A percentile compares a stretch with the other conserved stretches of the same genome.
These are phyloP conservation scores for Penicillium diatomitis DNA, from an alignment of 495 filamentous ascomycete genomes.

Conservation along the genomic window DNA sequence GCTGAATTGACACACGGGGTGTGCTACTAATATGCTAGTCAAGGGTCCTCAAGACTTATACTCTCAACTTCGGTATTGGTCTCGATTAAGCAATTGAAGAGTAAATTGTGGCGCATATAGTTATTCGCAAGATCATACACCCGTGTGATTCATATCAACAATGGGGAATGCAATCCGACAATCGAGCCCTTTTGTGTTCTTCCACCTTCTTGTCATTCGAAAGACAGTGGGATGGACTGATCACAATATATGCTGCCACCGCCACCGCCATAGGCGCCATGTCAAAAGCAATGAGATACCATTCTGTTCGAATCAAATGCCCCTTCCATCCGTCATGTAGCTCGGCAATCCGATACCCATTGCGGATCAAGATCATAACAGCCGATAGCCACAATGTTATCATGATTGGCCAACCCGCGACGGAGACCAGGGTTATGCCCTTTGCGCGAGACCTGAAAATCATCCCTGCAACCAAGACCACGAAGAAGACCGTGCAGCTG, in stretches of 20 bases:
- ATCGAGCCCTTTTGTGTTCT: not conserved
- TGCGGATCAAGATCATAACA: slow-evolving; percentile 1
- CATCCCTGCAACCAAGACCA: not conserved
- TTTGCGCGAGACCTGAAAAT: not conserved
- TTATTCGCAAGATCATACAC: no score
- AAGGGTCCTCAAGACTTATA: no score
- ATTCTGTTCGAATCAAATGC: slow-evolving; percentile 1
- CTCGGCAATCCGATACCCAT: slow-evolving; percentile 3
- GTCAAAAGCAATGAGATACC: slow-evolving; percentile 3
- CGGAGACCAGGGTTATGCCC: not conserved
- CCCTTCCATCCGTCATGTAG: slow-evolving; percentile 3
- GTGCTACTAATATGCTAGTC: no score
- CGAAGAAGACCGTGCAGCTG: slow-evolving; percentile 1
- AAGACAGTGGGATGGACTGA: slow-evolving; percentile 1
- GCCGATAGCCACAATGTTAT: slow-evolving; percentile 2
- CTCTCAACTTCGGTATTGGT: no score
- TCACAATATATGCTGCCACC: not conserved
- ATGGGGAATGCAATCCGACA: not conserved
- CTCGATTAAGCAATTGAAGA: no score
- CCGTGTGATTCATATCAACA: no score
- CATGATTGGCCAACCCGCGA: not conserved
- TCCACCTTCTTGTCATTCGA: not conserved
- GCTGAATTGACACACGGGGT: no score
- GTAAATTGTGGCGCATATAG: no score
- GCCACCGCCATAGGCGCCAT: slow-evolving; percentile 2